Base-by-base conservation (phyloP, 495 filamentous ascomycete genomes). In the Penicillium tannophilum region DNA sequence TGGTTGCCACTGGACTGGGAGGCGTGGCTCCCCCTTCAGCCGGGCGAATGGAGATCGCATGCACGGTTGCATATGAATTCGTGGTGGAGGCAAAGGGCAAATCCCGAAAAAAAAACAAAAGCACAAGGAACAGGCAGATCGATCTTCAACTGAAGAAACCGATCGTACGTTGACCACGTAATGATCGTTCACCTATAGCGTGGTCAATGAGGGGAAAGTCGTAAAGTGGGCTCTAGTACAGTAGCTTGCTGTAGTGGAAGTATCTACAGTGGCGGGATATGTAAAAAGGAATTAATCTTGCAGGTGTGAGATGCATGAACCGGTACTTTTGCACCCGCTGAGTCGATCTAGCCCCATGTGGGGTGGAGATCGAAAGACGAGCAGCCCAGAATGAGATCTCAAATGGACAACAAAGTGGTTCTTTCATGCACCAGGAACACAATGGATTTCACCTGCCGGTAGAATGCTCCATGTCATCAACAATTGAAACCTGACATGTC, bases 401-500 rank as follows among this genome's bases (percentile, higher is more conserved):
- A n/a, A 35, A 36, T 31, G 28, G 54, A 39, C 23, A 39, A 33
- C 17, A 20, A 1, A 12, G 42, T 41, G 31, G 10, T 17, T n/a
- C 7, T 47, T 47, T 14, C n/a, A 35, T 42, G 39, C 41, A 39
- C 8, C 8, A 26, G 39, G 11, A 26, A 50, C 23, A 31, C 35
- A 31, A 52, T 39, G 45, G n/a, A 24, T n/a, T 42, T 17, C 6
- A 12, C 45, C 16, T 53, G 42, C 54, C 50, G 43, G 2, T 46
- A 46, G n/a, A 33, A 14, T 52, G 43, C 47, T 57, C 57, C 62
- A 28, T 60, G 54, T 54, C 58, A 44, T 42, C 24, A 46, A 63
- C 51, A 53, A 48, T 50, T 64, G 57, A 63, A 58, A 69, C 59
- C 55, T 67, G 64, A 69, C 64, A 69, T 56, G 64, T 69, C 61